Base-by-base conservation (phyloP, 345 rosid species). In the Salix dunnii region DNA sequence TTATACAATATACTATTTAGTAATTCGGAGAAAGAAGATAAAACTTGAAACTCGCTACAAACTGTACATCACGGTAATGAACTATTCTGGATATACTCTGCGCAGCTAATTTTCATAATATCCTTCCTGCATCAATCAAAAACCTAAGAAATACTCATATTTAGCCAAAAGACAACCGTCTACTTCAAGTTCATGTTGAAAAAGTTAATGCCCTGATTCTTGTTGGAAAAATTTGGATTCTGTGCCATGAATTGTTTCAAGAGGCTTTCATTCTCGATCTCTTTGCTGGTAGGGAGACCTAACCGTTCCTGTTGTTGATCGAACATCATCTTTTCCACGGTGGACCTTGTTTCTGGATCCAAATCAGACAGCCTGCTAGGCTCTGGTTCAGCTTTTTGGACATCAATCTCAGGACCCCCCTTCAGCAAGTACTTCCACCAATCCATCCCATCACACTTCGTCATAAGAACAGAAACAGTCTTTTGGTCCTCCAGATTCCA, bases 391-490 rank as follows among this genome's bases (percentile, higher is more conserved):
- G 67, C 80, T 53, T 84, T 84, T 64, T 72, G 84, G 2, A 76
- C 69, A 53, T 81, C 80, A 20, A 72, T 78, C 70, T 68, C 78
- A 16, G 82, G 74, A 5, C 76, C 82, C 21, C 78, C 82, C 60
- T 68, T 81, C 17, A 81, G 20, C 84, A 84, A 63, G 2, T 78
- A 78, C 51, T 81, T 84, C 82, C 84, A 78, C 84, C 84, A 81
- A 18, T 63, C 51, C 70, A 3, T 68, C 35, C 66, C 23, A 58
- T 78, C 77, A 6, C 60, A 5, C 36, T 84, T 84, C 0, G 86
- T 84, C 80, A 81, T 1, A 7, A 78, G 74, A 20, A 81, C 53
- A 1, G 84, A 81, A 4, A 81, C 35, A 17, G 46, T 35, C 43
- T 58, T 84, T 23, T 81, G 80, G 23, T 84, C 84, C 74, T 81